Conservation (phyloP, 352 stramenopile species). For the Globisporangium abappressorium region DNA sequence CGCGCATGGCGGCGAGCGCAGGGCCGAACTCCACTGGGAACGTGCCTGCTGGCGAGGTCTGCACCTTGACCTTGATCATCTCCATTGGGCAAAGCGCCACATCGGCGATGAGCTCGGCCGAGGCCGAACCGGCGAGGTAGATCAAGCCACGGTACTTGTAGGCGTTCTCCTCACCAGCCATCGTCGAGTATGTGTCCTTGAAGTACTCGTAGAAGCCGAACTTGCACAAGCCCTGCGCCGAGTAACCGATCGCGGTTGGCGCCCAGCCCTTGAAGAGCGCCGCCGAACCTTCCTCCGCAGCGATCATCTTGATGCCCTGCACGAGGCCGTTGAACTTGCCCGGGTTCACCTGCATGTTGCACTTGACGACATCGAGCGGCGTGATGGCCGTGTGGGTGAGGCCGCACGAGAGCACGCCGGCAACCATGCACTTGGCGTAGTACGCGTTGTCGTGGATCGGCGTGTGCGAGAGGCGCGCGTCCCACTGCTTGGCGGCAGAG, state of each 20-base stretch:
- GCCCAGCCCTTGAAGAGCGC: constrained; percentile 92
- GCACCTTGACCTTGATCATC: constrained; percentile 95
- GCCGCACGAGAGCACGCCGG: constrained; percentile 90
- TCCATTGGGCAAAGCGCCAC: constrained; percentile 93
- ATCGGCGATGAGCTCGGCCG: constrained; percentile 93
- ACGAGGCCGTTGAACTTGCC: constrained; percentile 82
- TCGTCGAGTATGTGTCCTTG: constrained; percentile 92
- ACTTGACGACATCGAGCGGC: constrained; percentile 94
- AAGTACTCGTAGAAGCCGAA: constrained; percentile 96
- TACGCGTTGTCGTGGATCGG: constrained; percentile 87
- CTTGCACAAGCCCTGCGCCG: constrained; percentile 88
- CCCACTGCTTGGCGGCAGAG: constrained; percentile 71
- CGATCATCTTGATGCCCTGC: constrained; percentile 83
- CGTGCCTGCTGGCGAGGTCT: constrained; percentile 86
- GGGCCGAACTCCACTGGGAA: constrained; percentile 88
- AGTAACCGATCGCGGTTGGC: constrained; percentile 92
- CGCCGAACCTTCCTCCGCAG: constrained; percentile 75
- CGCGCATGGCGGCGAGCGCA: constrained; percentile 86
- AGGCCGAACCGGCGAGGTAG: constrained; percentile 91
- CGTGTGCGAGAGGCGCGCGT: constrained; percentile 75
- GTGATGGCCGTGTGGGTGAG: constrained; percentile 92
- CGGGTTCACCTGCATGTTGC: constrained; percentile 93
- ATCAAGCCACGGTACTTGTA: constrained; percentile 92
- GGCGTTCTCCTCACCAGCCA: constrained; percentile 90
- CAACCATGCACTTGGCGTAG: constrained; percentile 95